Evolutionary conservation across 164 flowering plant genomes (phyloP).

Genomic region (Hamamelis virginiana): DNA sequence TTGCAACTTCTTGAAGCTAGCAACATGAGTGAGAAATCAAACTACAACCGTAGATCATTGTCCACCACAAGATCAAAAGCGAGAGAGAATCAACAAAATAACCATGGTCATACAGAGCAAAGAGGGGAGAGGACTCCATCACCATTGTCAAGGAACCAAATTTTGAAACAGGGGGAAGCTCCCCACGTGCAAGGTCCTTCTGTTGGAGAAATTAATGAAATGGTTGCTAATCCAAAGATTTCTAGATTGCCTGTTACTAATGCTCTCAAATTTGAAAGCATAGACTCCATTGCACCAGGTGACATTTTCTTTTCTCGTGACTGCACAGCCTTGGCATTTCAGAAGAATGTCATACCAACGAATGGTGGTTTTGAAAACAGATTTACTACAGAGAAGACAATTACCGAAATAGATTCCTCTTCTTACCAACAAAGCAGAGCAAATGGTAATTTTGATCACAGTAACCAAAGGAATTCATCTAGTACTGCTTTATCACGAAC

Average conservation of each 20-base stretch:
- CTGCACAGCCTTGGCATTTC: conserved; percentile 19
- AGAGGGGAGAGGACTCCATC: conserved; percentile 25
- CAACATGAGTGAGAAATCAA: conserved; percentile 24
- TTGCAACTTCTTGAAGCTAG: conserved; percentile 13
- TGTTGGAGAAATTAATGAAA: conserved; percentile 61
- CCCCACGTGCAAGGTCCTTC: conserved; percentile 25
- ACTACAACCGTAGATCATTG: conserved; percentile 34
- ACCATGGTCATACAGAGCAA: conserved; percentile 15
- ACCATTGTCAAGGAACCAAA: conserved; percentile 25
- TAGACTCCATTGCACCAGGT: conserved; percentile 52
- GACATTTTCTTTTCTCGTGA: conserved; percentile 65
- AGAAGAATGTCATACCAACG: conserved; percentile 21
- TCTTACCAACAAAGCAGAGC: conserved; percentile 16
- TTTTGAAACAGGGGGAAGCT: conserved; percentile 31
- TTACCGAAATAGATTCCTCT: conserved; percentile 19
- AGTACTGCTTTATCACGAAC: conserved; percentile 26
- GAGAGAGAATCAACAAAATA: conserved; percentile 23
- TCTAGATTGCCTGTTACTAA: conserved; percentile 7
- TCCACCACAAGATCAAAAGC: conserved; percentile 50
- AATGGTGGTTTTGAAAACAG: conserved; percentile 16
- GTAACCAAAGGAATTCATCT: conserved; percentile 21
- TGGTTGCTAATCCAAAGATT: conserved; percentile 47
- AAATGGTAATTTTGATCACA: conserved; percentile 19
- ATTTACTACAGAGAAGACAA: conserved; percentile 16
- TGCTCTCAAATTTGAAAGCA: conserved; percentile 34